phyloP scores from a whole-genome alignment of 148 eudicot genomes.

The Talinum fruticosum region DNA sequence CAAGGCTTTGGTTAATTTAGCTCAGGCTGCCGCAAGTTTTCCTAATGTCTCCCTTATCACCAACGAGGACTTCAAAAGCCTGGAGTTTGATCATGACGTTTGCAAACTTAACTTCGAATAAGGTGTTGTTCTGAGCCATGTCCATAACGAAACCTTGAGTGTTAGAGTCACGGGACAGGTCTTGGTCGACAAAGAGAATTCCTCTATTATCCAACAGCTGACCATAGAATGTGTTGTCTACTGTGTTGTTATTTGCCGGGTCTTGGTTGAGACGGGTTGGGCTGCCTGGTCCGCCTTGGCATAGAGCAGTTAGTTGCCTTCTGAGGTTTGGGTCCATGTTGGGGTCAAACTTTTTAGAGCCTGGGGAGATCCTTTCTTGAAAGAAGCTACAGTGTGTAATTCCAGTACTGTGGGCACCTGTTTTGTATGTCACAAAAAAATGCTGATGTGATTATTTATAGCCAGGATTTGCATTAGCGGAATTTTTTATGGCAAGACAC shows the following conservation, averaged over 20 bases:
- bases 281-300: constrained; percentile 18
- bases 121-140: constrained; percentile 6
- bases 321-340: constrained; percentile 20
- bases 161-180: neutral
- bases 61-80: constrained; percentile 30
- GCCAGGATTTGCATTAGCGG: no score
- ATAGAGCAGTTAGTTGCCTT: constrained; percentile 3
- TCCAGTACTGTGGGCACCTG: constrained; percentile 51
- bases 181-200: constrained; percentile 25
- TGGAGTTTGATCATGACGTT: constrained; percentile 27
- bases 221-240: constrained; percentile 25
- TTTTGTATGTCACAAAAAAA: neutral
- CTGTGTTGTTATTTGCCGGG: constrained; percentile 3
- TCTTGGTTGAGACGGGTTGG: constrained; percentile 23
- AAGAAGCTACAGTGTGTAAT: constrained; percentile 40
- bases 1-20: constrained; percentile 2
- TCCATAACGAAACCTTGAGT: constrained; percentile 16
- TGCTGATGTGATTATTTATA: no score
- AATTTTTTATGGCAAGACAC: no score
- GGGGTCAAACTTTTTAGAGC: constrained; percentile 31
- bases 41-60: constrained; percentile 42
- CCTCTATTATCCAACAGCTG: constrained; percentile 21
- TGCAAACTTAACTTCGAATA: constrained; percentile 16
- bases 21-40: constrained; percentile 36
- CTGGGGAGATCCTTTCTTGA: constrained; percentile 33